These are phyloP conservation scores for Sordariomycetes sp. DNA, from an alignment of 2,329 filamentous ascomycete genomes.

Conservation along the genomic window DNA sequence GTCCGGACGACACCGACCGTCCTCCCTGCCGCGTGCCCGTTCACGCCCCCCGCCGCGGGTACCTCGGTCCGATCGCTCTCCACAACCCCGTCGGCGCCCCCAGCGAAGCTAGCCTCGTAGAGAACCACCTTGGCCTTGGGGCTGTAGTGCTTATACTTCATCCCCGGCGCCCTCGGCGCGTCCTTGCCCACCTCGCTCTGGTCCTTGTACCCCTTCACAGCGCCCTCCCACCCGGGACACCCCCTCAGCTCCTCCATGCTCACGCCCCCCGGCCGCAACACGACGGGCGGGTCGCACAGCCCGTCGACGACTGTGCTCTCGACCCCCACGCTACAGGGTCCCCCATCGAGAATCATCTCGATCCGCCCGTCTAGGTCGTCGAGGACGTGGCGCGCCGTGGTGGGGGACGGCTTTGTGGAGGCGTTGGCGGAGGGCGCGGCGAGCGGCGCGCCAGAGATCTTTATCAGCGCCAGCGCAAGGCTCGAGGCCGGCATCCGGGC, in stretches of 20 bases:
- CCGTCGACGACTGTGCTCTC: slow-evolving; percentile 97
- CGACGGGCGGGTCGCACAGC: slow-evolving; percentile 62
- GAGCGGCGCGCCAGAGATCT: slow-evolving; percentile 62
- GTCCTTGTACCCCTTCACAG: slow-evolving; percentile 68
- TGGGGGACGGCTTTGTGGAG: slow-evolving; percentile 85
- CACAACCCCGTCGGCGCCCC: slow-evolving; percentile 20
- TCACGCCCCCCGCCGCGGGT: slow-evolving; percentile 8
- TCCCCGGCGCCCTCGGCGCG: slow-evolving; percentile 75
- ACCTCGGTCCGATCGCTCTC: slow-evolving; percentile 18
- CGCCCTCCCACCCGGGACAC: slow-evolving; percentile 70
- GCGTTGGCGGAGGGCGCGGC: slow-evolving; percentile 92
- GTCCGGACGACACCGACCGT: slow-evolving; percentile 43
- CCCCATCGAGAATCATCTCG: slow-evolving; percentile 78
- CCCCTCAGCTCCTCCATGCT: slow-evolving; percentile 64
- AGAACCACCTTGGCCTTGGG: slow-evolving; percentile 77
- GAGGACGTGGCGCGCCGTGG: slow-evolving; percentile 75
- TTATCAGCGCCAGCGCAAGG: slow-evolving; percentile 80
- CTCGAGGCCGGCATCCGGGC: slow-evolving; percentile 77
- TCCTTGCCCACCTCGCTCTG: slow-evolving; percentile 49
- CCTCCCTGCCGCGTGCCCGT: slow-evolving; percentile 8
- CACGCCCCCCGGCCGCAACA: slow-evolving; percentile 78
- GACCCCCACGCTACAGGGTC: slow-evolving; percentile 74
- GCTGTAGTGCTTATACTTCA: slow-evolving; percentile 99
- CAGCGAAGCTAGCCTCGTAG: slow-evolving; percentile 46
- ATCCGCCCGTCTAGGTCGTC: slow-evolving; percentile 77